Conservation (phyloP, 345 rosid genomes). For the Dipteronia sinensis region DNA sequence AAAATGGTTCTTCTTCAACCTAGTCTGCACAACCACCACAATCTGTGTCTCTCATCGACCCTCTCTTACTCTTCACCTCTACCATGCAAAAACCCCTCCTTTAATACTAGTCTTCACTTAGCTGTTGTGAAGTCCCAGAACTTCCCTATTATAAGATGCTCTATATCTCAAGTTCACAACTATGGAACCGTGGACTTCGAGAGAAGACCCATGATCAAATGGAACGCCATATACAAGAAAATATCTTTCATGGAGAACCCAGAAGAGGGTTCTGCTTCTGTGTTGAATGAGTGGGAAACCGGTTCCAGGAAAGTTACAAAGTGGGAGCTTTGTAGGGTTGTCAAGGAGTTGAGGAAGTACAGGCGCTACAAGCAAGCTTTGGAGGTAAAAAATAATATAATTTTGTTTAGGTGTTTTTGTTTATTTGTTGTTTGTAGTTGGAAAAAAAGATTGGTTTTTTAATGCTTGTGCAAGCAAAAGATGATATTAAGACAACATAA, state of each 20-base stretch:
- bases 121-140: conserved; percentile 17
- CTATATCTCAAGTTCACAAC: conserved; percentile 64
- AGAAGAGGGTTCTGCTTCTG: conserved; percentile 65
- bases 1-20: conserved; percentile 65
- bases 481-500: neutral
- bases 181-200: conserved; percentile 79
- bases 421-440: neutral
- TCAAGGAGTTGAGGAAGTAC: conserved; percentile 88
- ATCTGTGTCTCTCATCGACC: conserved; percentile 44
- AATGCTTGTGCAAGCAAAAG: neutral
- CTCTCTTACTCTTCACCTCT: conserved; percentile 44
- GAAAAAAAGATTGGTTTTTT: neutral
- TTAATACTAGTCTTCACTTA: conserved; percentile 17
- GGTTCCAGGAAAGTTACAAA: conserved; percentile 67
- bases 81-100: conserved; percentile 29
- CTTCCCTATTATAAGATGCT: conserved; percentile 42
- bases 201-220: conserved; percentile 68
- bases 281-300: conserved; percentile 73
- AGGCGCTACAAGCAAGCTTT: conserved; percentile 75
- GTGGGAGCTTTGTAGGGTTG: conserved; percentile 90
- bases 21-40: conserved; percentile 43
- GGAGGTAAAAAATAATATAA: conserved; percentile 48
- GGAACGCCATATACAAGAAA: conserved; percentile 78
- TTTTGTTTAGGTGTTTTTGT: conserved; percentile 6
- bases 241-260: conserved; percentile 79